These are phyloP conservation scores for Dothiorella sarmentorum DNA, from an alignment of 2,329 filamentous ascomycete species.

Conservation along the genomic window DNA sequence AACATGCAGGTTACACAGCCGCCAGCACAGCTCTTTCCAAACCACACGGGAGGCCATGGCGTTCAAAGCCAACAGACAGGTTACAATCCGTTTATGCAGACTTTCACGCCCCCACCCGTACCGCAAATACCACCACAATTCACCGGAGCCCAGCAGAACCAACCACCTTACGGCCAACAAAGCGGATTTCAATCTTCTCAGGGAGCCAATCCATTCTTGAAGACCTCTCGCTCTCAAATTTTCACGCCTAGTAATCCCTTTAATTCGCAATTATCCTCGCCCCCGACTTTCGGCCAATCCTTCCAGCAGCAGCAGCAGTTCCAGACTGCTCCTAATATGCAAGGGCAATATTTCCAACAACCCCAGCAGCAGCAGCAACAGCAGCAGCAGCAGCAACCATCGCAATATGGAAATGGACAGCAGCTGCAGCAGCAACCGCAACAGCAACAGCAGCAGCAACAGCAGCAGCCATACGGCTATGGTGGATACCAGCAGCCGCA, in stretches of 20 bases:
- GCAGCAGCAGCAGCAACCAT: slow-evolving; percentile 26
- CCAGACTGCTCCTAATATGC: slow-evolving; percentile 10
- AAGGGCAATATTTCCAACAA: slow-evolving; percentile 17
- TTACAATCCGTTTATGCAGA: slow-evolving; percentile 41
- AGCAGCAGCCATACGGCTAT: slow-evolving; percentile 11
- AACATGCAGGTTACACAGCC: slow-evolving; percentile 61
- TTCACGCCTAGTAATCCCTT: slow-evolving; percentile 43
- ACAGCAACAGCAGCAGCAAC: slow-evolving; percentile 22
- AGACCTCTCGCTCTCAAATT: slow-evolving; percentile 41
- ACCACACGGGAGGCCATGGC: slow-evolving; percentile 65
- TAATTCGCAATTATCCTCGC: slow-evolving; percentile 24
- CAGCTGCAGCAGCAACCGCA: slow-evolving; percentile 23
- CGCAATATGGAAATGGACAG: slow-evolving; percentile 24
- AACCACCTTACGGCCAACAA: slow-evolving; percentile 27
- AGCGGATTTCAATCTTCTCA: slow-evolving; percentile 27
- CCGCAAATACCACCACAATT: slow-evolving; percentile 40
- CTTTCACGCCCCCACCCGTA: slow-evolving; percentile 41
- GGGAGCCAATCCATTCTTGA: slow-evolving; percentile 43
- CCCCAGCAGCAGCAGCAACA: slow-evolving; percentile 25
- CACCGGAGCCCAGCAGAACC: slow-evolving; percentile 23
- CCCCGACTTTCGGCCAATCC: slow-evolving; percentile 34
- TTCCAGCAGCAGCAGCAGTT: slow-evolving; percentile 26
- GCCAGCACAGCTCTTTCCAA: slow-evolving; percentile 65
- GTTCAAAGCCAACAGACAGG: slow-evolving; percentile 38
- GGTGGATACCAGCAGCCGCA: slow-evolving; percentile 19